Conservation (phyloP, 495 filamentous ascomycete genomes). For the Thermothielavioides terrestris region DNA sequence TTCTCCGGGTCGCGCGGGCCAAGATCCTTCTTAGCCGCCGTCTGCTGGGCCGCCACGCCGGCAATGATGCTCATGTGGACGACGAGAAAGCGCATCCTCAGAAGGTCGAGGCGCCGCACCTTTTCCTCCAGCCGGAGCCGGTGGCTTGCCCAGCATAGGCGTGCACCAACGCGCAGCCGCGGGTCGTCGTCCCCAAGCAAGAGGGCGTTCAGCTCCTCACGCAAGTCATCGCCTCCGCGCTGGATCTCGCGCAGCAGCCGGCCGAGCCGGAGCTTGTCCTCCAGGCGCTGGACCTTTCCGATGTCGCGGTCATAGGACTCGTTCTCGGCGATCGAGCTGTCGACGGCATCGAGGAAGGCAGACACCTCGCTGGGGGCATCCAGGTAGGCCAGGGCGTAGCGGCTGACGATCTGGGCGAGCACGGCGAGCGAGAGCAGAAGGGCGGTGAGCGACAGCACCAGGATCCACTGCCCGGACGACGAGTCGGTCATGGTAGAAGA, state of each 20-base stretch:
- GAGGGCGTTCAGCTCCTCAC: conserved; percentile 41
- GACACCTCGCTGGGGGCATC: conserved; percentile 41
- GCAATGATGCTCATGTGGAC: conserved; percentile 48
- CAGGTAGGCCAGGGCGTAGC: conserved; percentile 39
- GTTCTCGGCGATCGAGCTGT: conserved; percentile 42
- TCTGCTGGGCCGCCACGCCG: conserved; percentile 26
- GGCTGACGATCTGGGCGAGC: conserved; percentile 32
- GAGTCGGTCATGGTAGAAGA: conserved; percentile 30
- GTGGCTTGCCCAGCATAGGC: conserved; percentile 42
- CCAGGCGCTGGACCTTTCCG: conserved; percentile 39
- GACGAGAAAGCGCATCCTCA: conserved; percentile 50
- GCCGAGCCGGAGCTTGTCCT: conserved; percentile 44
- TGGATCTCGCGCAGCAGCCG: conserved; percentile 47
- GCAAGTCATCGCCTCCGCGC: conserved; percentile 44
- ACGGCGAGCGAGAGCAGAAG: conserved; percentile 38
- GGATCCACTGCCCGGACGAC: conserved; percentile 35
- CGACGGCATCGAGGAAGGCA: conserved; percentile 42
- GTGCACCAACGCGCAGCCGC: conserved; percentile 35
- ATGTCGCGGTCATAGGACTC: conserved; percentile 48
- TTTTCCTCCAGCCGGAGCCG: conserved; percentile 39
- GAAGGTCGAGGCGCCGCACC: conserved; percentile 50
- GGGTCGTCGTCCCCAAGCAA: conserved; percentile 35
- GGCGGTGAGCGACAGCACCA: conserved; percentile 41
- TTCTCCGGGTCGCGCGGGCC: conserved; percentile 24
- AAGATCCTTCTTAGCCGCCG: conserved; percentile 27